Base-by-base conservation (phyloP, 2,329 filamentous ascomycete genomes). In the Penicillium paneum region DNA sequence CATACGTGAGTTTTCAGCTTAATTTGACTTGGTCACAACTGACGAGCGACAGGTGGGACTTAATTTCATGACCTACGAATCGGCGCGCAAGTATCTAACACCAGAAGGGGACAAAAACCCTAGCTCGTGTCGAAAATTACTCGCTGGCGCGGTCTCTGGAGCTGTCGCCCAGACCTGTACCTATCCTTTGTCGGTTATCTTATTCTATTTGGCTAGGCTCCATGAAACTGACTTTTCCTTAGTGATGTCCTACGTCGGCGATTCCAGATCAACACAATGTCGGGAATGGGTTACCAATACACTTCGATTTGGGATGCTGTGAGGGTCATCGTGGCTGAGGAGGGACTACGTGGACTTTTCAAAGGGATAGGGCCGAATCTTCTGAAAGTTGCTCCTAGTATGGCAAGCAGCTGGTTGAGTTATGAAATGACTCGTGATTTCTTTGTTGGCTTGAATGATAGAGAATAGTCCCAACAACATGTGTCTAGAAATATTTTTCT, bases 201-300 rank as follows among this genome's bases (percentile, higher is more conserved):
- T 35, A 40, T 41, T 42, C 5, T 44, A 15, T 46, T 19, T 8
- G 17, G 43, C 13, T 17, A 34, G 26, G n/a, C 26, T n/a, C 39
- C 24, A 3, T 34, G 31, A 52, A 38, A 44, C 48, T 64, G 44
- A 63, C 55, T 2, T 38, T 17, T 10, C 29, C 44, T 29, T 57
- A 94, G 90, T 71, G 92, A 96, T 70, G 93, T 99, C 2, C 81
- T 99, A 51, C 89, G 94, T 31, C 86, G 94, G 56, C 85, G 94
- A 47, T 99, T 99, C 73, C 94, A 99, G 71, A 94, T 99, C 77
- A 99, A 99, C 76, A 97, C 94, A 50, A 99, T 99, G 94, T 91
- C 89, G 44, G 94, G 94, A 48, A 93, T 99, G 86, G 94, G 94
- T 47, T 97, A 97, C 75, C 85, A 93, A 71, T 99, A 99, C 78